phyloP scores from a whole-genome alignment of 164 flowering plant genomes.

The Saururus chinensis region DNA sequence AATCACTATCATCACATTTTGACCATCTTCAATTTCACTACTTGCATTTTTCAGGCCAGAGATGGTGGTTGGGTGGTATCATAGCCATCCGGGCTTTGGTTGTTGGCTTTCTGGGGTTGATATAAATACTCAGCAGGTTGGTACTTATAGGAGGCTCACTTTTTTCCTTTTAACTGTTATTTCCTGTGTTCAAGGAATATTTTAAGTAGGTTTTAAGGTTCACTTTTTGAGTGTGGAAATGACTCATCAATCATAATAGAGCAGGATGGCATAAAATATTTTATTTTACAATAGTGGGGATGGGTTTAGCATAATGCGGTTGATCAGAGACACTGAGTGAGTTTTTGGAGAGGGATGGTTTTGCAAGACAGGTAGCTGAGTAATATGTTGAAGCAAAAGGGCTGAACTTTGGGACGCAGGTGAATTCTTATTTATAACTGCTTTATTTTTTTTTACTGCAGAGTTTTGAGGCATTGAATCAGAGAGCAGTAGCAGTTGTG shows the following conservation, averaged over 20 bases:
- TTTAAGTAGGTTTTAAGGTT: no score
- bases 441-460: slow-evolving; percentile 17
- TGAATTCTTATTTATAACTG: neutral
- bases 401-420: neutral
- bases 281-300: no score
- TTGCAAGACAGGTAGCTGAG: no score
- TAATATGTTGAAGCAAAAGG: no score
- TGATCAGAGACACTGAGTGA: no score
- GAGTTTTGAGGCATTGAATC: slow-evolving; percentile 71
- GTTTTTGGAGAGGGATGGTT: no score
- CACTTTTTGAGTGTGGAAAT: no score
- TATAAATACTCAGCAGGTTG: slow-evolving; percentile 72
- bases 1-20: neutral
- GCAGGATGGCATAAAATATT: no score
- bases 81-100: slow-evolving; percentile 97
- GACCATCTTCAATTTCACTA: neutral
- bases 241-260: no score
- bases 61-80: slow-evolving; percentile 99
- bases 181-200: no score
- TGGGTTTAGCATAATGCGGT: no score
- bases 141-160: neutral
- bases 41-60: slow-evolving; percentile 51
- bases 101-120: slow-evolving; percentile 99
- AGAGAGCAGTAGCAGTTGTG: slow-evolving; percentile 29
- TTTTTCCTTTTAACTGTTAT: neutral